Percentiles rank a stretch among this genome's conserved stretches.
phyloP scores from a whole-genome alignment of 164 flowering plant genomes.

The Berberis vulgaris region DNA sequence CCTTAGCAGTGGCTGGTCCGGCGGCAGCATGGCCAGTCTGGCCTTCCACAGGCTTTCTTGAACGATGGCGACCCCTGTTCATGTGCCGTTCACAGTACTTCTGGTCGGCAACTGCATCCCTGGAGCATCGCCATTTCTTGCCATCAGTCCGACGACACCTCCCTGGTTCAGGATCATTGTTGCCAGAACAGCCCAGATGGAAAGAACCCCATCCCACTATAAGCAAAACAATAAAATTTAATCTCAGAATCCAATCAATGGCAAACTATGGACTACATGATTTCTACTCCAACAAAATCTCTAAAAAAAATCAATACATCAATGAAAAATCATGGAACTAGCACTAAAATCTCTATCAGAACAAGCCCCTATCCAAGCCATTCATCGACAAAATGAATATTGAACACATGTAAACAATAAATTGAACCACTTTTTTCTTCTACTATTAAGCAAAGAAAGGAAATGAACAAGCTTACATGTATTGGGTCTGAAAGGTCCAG shows the following conservation, averaged over 20 bases:
- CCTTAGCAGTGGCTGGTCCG: constrained; percentile 36
- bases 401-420: too few relatives aligned
- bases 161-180: constrained; percentile 90
- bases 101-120: constrained; percentile 88
- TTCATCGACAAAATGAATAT: too few relatives aligned
- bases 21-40: constrained; percentile 65
- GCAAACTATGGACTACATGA: background rate
- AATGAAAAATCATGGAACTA: too few relatives aligned
- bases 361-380: too few relatives aligned
- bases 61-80: constrained; percentile 97
- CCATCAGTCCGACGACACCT: constrained; percentile 95
- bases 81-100: constrained; percentile 96
- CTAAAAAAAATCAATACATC: too few relatives aligned
- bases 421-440: background rate
- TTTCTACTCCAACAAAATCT: too few relatives aligned
- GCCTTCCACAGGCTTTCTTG: constrained; percentile 99
- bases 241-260: background rate
- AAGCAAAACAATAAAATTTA: constrained; percentile 1
- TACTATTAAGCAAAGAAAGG: background rate
- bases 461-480: constrained; percentile 34
- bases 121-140: constrained; percentile 99
- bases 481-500: constrained; percentile 45
- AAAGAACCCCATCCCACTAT: constrained; percentile 87
- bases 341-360: too few relatives aligned
- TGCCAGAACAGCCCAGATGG: constrained; percentile 75